These are phyloP conservation scores for Collybia nuda DNA, from an alignment of 768 basidiomycete genomes.

Conservation along the genomic window DNA sequence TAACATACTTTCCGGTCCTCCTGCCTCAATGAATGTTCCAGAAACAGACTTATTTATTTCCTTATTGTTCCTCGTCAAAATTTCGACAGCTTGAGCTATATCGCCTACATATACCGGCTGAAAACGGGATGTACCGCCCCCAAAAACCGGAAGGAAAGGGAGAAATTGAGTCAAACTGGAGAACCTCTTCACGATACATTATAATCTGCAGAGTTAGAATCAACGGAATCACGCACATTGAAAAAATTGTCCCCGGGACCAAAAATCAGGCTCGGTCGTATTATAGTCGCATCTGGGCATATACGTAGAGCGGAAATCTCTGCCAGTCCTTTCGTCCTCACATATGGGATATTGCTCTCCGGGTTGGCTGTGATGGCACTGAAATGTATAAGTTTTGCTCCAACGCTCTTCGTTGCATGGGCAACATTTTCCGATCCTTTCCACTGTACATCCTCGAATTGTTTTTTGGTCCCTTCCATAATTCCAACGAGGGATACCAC, in stretches of 20 bases:
- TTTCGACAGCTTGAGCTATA: constrained; percentile 59
- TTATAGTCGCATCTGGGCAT: constrained; percentile 54
- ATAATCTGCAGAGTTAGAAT: background rate
- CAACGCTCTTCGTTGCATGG: constrained; percentile 43
- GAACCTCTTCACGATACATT: constrained; percentile 47
- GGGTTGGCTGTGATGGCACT: constrained; percentile 76
- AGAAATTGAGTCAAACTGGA: constrained; percentile 56
- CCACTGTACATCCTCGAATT: constrained; percentile 64
- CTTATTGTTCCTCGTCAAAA: constrained; percentile 47
- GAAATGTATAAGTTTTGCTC: constrained; percentile 63
- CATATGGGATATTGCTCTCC: constrained; percentile 56
- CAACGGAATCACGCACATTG: constrained; percentile 40
- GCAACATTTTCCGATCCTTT: constrained; percentile 70
- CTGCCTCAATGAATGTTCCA: constrained; percentile 51
- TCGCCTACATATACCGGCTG: constrained; percentile 78
- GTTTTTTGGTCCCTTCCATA: constrained; percentile 51
- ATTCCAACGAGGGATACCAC: constrained; percentile 73
- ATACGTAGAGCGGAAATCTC: constrained; percentile 52
- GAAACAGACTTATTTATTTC: constrained; percentile 40
- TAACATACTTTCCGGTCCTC: constrained; percentile 33
- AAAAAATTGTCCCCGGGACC: constrained; percentile 79
- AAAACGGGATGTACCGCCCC: constrained; percentile 62
- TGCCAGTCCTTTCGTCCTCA: constrained; percentile 60
- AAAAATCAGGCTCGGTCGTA: constrained; percentile 74
- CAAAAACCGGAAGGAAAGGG: constrained; percentile 78